Conservation (phyloP, 176 grass and related monocot species). For the Microstegium vimineum region DNA sequence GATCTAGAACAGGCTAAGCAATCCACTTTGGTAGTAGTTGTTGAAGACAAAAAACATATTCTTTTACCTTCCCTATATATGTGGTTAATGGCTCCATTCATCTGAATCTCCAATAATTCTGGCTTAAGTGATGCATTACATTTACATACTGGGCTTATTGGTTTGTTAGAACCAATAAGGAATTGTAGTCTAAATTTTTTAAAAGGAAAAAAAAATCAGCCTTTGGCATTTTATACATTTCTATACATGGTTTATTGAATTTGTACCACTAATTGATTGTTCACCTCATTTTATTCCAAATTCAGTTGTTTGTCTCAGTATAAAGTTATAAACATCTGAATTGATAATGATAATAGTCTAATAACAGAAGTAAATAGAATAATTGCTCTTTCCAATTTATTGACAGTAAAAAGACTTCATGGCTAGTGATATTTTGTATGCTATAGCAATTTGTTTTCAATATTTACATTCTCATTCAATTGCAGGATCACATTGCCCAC, state of each 20-base stretch:
- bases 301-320: not conserved
- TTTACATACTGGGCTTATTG: conserved; percentile 12
- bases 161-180: not conserved
- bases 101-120: not conserved
- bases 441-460: not conserved
- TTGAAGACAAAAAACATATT: not conserved
- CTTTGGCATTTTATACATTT: not conserved
- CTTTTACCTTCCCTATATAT: not conserved
- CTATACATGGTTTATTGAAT: not conserved
- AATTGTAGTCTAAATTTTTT: not conserved
- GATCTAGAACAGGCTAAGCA: not conserved
- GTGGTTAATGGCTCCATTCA: not conserved
- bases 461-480: not conserved
- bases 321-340: not conserved
- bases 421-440: not conserved
- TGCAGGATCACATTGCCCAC: not conserved
- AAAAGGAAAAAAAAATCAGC: not conserved
- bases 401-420: not conserved
- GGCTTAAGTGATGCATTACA: not conserved
- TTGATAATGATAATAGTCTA: not conserved
- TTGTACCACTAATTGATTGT: not conserved
- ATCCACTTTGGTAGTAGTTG: not conserved
- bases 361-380: not conserved
- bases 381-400: not conserved
- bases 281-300: not conserved